phyloP scores from a whole-genome alignment of 208 protist species.

The Acanthamoeba royreba region DNA sequence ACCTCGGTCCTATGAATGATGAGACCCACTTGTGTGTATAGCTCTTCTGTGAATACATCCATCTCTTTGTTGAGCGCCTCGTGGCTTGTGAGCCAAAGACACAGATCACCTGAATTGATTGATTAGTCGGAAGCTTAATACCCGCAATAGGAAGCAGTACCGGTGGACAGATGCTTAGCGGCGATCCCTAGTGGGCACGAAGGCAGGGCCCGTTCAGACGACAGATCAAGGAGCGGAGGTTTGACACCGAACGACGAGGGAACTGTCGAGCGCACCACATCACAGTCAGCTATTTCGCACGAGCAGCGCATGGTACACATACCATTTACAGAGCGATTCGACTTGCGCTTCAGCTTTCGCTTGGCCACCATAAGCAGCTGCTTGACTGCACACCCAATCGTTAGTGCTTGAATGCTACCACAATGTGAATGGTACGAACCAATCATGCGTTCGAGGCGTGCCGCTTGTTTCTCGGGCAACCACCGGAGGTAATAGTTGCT shows the following conservation, averaged over 20 bases:
- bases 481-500: neutral
- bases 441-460: neutral
- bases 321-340: neutral
- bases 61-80: neutral
- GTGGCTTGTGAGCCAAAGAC: neutral
- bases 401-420: no score
- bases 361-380: neutral
- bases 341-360: conserved; percentile 2
- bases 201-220: neutral
- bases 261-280: neutral
- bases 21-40: neutral
- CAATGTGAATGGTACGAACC: neutral
- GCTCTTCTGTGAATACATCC: neutral
- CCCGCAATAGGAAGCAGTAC: neutral
- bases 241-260: neutral
- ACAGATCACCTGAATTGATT: neutral
- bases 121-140: neutral
- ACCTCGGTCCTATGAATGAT: neutral
- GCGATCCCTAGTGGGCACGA: neutral
- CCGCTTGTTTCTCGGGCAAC: neutral
- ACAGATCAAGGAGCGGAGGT: neutral
- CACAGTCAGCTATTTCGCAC: neutral
- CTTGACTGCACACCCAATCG: neutral
- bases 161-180: neutral
- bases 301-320: neutral